phyloP scores from a whole-genome alignment of 2,329 filamentous ascomycete genomes.

The Colletotrichum sp. region DNA sequence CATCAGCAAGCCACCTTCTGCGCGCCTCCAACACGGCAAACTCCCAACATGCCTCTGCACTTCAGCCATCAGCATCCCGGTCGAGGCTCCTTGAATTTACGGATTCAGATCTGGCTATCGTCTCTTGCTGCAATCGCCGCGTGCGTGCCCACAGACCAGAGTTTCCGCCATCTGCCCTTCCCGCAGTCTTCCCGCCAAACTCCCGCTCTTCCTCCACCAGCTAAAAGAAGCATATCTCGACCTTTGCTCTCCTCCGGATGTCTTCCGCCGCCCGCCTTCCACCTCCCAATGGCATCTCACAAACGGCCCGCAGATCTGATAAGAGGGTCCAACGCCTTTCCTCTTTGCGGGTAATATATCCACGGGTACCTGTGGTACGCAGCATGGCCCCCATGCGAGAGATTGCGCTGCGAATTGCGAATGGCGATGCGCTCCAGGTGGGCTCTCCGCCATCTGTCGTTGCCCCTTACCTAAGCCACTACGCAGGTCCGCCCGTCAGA shows the following conservation, averaged over 20 bases:
- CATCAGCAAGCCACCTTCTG: background rate
- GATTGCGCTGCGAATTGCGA: background rate
- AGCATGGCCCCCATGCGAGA: background rate
- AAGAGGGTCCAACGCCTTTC: background rate
- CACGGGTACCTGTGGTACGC: background rate
- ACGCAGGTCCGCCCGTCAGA: background rate
- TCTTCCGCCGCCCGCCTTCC: background rate
- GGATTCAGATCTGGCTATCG: background rate
- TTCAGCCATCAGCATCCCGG: background rate
- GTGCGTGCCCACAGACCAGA: background rate
- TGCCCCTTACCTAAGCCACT: background rate
- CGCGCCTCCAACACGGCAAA: background rate
- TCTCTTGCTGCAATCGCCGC: background rate
- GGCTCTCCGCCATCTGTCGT: background rate
- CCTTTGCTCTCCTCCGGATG: background rate
- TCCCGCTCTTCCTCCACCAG: background rate
- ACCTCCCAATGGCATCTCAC: background rate
- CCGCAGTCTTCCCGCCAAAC: background rate
- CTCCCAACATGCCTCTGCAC: background rate
- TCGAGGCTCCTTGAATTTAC: background rate
- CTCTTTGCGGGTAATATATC: background rate
- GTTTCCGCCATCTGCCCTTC: background rate
- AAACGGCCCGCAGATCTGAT: background rate
- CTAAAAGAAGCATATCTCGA: slow-evolving; percentile 5
- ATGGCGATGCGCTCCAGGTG: background rate